phyloP scores from a whole-genome alignment of 768 basidiomycete species.

The Cystobasidium ongulense region DNA sequence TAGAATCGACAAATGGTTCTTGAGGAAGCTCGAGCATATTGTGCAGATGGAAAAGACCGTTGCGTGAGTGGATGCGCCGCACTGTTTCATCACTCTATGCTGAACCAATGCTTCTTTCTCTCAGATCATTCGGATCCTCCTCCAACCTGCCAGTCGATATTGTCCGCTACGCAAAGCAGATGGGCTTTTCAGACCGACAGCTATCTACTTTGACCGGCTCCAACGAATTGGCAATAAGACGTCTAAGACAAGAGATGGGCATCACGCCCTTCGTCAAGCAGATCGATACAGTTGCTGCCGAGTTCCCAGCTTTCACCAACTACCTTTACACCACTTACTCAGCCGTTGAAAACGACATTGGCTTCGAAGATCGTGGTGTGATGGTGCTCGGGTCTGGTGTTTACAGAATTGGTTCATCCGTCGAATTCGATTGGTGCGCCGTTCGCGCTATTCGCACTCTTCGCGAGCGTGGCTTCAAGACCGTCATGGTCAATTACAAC shows the following conservation, averaged over 20 bases:
- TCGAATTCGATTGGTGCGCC: conserved; percentile 99
- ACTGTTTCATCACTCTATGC: neutral
- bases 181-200: conserved; percentile 92
- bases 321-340: conserved; percentile 98
- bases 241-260: conserved; percentile 70
- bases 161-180: conserved; percentile 77
- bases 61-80: conserved; percentile 52
- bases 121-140: conserved; percentile 42
- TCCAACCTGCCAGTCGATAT: conserved; percentile 57
- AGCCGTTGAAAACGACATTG: conserved; percentile 83
- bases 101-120: neutral
- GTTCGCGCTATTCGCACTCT: conserved; percentile 93
- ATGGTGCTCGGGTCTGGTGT: conserved; percentile 98
- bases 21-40: conserved; percentile 77
- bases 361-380: conserved; percentile 81
- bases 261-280: conserved; percentile 93
- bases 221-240: conserved; percentile 85
- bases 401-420: conserved; percentile 96
- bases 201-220: conserved; percentile 73
- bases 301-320: conserved; percentile 97
- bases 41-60: conserved; percentile 69
- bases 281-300: conserved; percentile 97
- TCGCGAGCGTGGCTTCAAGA: conserved; percentile 85
- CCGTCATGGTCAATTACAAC: conserved; percentile 99
- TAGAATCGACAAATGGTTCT: conserved; percentile 97